Base-by-base conservation (phyloP, 805 yeast species). In the Suhomyces tanzawaensis region DNA sequence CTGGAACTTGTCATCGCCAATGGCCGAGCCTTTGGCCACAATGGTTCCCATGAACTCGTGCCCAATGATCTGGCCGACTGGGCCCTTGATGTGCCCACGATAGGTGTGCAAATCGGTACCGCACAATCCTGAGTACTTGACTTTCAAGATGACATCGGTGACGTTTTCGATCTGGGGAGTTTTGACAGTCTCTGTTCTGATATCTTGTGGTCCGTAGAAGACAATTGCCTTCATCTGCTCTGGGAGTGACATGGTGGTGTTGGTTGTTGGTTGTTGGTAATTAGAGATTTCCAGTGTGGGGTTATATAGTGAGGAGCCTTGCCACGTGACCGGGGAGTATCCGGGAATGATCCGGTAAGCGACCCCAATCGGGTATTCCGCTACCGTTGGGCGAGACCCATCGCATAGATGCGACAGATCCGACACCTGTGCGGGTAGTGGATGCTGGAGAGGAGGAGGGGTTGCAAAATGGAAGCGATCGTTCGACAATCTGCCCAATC, bases 91-190 rank as follows among this genome's bases (percentile, higher is more conserved):
- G 40, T 70, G 67, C n/a, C 80, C 81, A n/a, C 81, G 53, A 47
- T 72, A 76, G 29, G 70, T 64, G 52, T 76, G 81, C 38, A 76
- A 59, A 46, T 76, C 81, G 4, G 79, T 69, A 2, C 81, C 81
- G 51, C 81, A 76, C 13, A 76, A 53, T 3, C 77, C 79, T 2
- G 78, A 66, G 39, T 59, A 70, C 36, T 58, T 59, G 22, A 71
- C 75, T 44, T 71, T 72, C 35, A 76, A 58, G 27, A 76, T 69
- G n/a, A 69, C 69, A 43, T 76, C 79, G 0, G 60, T 57, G 2
- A 66, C 60, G 1, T 46, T 46, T 18, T 53, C 42, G 16, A 76
- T 49, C 19, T 40, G 35, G 7, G 81, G 81, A 9, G 58, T 55
- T 3, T 70, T 66, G 30, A 64, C 61, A 1, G 49, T 53, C 36